phyloP scores from a whole-genome alignment of 2,329 filamentous ascomycete genomes.

The Rasamsonia emersonii region DNA sequence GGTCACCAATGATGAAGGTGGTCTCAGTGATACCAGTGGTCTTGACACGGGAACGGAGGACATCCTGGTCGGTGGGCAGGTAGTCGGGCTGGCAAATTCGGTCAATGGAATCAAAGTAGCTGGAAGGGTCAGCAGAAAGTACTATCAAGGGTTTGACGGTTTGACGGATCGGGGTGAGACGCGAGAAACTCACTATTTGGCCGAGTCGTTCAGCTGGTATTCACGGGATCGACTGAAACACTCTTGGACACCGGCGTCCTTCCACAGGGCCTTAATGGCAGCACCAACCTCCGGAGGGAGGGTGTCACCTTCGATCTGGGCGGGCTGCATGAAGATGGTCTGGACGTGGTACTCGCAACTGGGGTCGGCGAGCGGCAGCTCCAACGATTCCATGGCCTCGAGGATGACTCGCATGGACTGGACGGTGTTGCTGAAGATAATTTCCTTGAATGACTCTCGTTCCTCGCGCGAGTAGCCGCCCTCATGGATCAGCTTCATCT shows the following conservation, averaged over 20 bases:
- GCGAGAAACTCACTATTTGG: constrained; percentile 72
- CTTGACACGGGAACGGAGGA: constrained; percentile 92
- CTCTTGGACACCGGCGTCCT: constrained; percentile 83
- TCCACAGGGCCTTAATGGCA: constrained; percentile 88
- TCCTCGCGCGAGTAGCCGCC: constrained; percentile 94
- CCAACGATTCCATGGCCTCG: constrained; percentile 59
- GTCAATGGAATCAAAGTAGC: constrained; percentile 92
- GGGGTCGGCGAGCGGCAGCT: constrained; percentile 79
- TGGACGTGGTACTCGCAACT: constrained; percentile 95
- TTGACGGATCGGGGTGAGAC: too few relatives aligned
- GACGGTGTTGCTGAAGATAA: constrained; percentile 64
- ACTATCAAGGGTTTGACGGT: too few relatives aligned
- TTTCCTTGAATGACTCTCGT: constrained; percentile 61
- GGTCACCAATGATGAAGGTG: constrained; percentile 86
- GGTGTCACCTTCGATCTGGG: constrained; percentile 91
- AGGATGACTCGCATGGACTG: constrained; percentile 64
- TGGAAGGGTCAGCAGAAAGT: constrained; percentile 36
- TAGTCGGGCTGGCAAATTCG: constrained; percentile 88
- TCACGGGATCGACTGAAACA: constrained; percentile 94
- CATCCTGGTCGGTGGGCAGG: constrained; percentile 90
- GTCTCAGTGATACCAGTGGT: constrained; percentile 97
- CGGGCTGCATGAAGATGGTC: constrained; percentile 97
- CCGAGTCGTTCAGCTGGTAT: constrained; percentile 94
- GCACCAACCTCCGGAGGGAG: constrained; percentile 89
- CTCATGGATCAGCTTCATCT: constrained; percentile 99